Evolutionary conservation across 352 stramenopile species (phyloP).

Genomic region (Globisporangium cylindrosporum): DNA sequence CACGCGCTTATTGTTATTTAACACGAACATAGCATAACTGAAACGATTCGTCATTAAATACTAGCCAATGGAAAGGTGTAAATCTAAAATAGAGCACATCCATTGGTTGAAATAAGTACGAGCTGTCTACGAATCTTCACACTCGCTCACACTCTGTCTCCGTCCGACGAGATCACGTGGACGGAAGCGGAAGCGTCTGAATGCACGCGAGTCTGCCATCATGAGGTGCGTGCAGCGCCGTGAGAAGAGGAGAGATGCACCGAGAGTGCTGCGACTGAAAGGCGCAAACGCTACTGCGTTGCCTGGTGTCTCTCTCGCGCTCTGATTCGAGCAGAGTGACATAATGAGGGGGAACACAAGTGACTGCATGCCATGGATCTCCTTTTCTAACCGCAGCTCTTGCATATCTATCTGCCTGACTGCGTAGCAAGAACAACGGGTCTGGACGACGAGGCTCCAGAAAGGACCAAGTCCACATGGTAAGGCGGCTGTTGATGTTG

Average conservation of each 20-base stretch:
- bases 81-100: background rate
- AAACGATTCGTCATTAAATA: background rate
- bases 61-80: background rate
- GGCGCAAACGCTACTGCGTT: background rate
- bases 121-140: slow-evolving; percentile 12
- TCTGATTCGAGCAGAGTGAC: background rate
- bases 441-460: slow-evolving; percentile 14
- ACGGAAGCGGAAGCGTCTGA: slow-evolving; percentile 12
- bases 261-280: background rate
- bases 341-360: background rate
- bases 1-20: background rate
- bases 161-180: background rate
- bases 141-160: slow-evolving; percentile 7
- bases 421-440: slow-evolving; percentile 18
- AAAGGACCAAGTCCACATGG: slow-evolving; percentile 15
- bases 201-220: slow-evolving; percentile 19
- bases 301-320: background rate
- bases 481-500: background rate
- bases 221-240: slow-evolving; percentile 38
- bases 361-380: background rate
- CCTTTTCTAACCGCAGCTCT: background rate
- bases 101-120: slow-evolving; percentile 1
- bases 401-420: background rate
- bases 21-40: background rate
- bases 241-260: background rate